These are phyloP conservation scores for Pleurotus tuber-regium DNA, from an alignment of 768 basidiomycete genomes.

Conservation along the genomic window DNA sequence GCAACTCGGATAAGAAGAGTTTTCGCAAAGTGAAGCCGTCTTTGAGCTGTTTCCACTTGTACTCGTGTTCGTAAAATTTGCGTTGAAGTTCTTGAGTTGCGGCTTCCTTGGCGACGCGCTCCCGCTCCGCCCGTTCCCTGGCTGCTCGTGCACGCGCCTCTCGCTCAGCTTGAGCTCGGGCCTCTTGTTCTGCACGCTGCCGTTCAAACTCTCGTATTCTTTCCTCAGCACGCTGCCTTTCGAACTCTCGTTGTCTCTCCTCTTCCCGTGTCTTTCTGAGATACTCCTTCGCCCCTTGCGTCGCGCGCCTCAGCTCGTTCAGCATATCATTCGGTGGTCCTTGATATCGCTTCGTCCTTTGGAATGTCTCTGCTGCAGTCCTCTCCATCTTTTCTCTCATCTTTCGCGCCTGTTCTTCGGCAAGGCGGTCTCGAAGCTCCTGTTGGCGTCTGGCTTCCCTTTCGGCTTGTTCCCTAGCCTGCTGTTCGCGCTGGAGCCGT, in stretches of 20 bases:
- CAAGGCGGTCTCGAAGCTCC: no score
- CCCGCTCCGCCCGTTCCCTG: not conserved
- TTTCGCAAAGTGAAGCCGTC: conserved; percentile 5
- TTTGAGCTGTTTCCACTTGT: conserved; percentile 35
- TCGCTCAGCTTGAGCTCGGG: not conserved
- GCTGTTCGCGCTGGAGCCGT: no score
- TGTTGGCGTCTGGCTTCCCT: no score
- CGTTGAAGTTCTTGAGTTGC: not conserved
- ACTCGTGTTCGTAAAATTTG: conserved; percentile 26
- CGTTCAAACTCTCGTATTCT: not conserved
- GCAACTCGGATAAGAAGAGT: conserved; percentile 31
- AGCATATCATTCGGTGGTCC: no score
- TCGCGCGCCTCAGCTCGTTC: no score
- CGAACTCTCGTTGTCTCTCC: not conserved
- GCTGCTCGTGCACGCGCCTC: not conserved
- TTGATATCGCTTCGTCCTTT: no score
- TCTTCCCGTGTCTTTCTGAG: no score
- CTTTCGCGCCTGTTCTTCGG: no score
- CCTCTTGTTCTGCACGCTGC: not conserved
- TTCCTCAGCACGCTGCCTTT: not conserved
- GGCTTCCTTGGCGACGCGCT: not conserved
- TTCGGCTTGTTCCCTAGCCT: no score
- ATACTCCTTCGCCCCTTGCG: not conserved
- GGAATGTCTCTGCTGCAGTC: no score
- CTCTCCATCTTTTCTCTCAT: no score